Evolutionary conservation across 2,329 filamentous ascomycete species (phyloP).

Genomic region (Fonsecaea erecta): DNA sequence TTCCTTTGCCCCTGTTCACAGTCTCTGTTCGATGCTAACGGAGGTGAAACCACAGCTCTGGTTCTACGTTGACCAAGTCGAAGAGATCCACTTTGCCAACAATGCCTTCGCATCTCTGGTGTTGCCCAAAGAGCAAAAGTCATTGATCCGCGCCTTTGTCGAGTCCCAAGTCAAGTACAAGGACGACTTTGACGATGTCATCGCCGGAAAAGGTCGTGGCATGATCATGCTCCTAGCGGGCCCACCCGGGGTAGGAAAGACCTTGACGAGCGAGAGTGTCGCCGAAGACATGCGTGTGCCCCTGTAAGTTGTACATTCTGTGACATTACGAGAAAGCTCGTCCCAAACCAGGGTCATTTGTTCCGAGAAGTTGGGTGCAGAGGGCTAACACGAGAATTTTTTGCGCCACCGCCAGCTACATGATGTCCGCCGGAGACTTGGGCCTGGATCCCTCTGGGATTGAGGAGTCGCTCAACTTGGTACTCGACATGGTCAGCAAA

Average conservation of each 20-base stretch:
- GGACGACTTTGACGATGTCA: conserved; percentile 55
- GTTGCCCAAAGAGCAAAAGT: conserved; percentile 54
- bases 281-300: conserved; percentile 58
- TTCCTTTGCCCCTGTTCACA: not conserved
- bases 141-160: conserved; percentile 54
- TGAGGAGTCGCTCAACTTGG: conserved; percentile 50
- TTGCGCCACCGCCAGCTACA: conserved; percentile 40
- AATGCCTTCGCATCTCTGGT: conserved; percentile 55
- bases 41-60: conserved; percentile 34
- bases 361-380: not conserved
- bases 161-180: conserved; percentile 48
- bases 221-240: conserved; percentile 52
- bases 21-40: not conserved
- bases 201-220: conserved; percentile 58
- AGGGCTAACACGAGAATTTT: not conserved
- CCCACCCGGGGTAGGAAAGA: conserved; percentile 61
- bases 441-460: conserved; percentile 51
- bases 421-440: conserved; percentile 57
- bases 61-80: conserved; percentile 47
- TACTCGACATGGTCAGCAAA: conserved; percentile 54
- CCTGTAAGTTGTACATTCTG: conserved; percentile 37
- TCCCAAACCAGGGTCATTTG: not conserved
- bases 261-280: conserved; percentile 56
- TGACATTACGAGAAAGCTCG: not conserved
- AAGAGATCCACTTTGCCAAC: conserved; percentile 52